These are phyloP conservation scores for Colletotrichum sp. DNA, from an alignment of 2,329 filamentous ascomycete genomes.

Conservation along the genomic window DNA sequence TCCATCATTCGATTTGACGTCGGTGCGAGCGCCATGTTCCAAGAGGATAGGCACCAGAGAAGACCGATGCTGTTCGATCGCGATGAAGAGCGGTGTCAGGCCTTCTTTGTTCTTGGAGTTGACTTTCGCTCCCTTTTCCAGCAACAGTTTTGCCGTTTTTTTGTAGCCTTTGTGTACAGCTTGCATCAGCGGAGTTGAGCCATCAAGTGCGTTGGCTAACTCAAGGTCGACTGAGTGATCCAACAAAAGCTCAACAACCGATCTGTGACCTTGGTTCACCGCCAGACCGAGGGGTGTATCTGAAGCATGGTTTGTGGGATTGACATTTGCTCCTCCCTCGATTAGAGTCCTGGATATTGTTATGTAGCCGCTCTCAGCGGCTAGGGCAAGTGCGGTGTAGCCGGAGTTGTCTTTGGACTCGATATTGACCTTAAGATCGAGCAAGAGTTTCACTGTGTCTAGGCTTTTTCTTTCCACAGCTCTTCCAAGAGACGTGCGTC, in stretches of 20 bases:
- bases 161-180: neutral
- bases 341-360: neutral
- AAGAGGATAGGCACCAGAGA: neutral
- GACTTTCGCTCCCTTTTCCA: neutral
- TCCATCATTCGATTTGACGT: neutral
- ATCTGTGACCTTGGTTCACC: neutral
- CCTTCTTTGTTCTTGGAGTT: neutral
- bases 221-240: neutral
- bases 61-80: neutral
- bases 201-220: neutral
- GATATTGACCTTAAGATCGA: neutral
- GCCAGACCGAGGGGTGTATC: neutral
- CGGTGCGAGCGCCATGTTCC: neutral
- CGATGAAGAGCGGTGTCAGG: neutral
- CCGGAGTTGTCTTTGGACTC: neutral
- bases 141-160: neutral
- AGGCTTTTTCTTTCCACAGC: neutral
- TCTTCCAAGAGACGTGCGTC: neutral
- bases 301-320: neutral
- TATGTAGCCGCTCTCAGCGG: neutral
- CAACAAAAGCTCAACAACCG: neutral
- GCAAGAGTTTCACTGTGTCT: neutral
- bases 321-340: neutral
- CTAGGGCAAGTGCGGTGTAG: neutral
- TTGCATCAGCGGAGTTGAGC: neutral